Evolutionary conservation across 495 filamentous ascomycete genomes (phyloP).

Genomic region (Aspergillus avenaceus): DNA sequence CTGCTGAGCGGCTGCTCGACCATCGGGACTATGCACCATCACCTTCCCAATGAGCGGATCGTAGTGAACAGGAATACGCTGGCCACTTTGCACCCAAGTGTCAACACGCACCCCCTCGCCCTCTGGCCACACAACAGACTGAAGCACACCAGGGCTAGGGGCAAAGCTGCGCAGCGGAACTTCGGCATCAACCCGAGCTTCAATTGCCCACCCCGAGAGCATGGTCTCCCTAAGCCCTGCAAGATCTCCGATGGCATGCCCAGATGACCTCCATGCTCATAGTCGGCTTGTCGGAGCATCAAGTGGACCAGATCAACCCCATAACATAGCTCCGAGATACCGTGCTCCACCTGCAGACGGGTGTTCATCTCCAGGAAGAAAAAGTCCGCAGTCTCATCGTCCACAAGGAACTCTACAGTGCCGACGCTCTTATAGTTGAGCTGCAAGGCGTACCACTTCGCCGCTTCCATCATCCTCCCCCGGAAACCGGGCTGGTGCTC

Average conservation of each 20-base stretch:
- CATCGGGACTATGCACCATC: constrained; percentile 39
- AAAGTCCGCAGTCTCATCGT: constrained; percentile 50
- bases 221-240: constrained; percentile 16
- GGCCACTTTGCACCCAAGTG: constrained; percentile 55
- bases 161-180: constrained; percentile 51
- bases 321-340: constrained; percentile 57
- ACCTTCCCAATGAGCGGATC: constrained; percentile 59
- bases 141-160: constrained; percentile 54
- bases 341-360: constrained; percentile 63
- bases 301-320: constrained; percentile 54
- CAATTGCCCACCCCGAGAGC: constrained; percentile 48
- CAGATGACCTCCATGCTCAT: constrained; percentile 23
- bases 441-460: constrained; percentile 42
- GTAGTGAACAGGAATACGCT: constrained; percentile 50
- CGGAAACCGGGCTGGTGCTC: constrained; percentile 34
- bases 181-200: constrained; percentile 58
- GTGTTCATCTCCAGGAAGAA: constrained; percentile 70
- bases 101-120: constrained; percentile 46
- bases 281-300: constrained; percentile 49
- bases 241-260: constrained; percentile 4
- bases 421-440: constrained; percentile 56
- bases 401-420: constrained; percentile 60
- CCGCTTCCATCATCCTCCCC: constrained; percentile 39
- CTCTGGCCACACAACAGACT: constrained; percentile 46
- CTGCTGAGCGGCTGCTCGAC: constrained; percentile 31